These are phyloP conservation scores for Hydnomerulius pinastri DNA, from an alignment of 768 basidiomycete genomes.

Conservation along the genomic window DNA sequence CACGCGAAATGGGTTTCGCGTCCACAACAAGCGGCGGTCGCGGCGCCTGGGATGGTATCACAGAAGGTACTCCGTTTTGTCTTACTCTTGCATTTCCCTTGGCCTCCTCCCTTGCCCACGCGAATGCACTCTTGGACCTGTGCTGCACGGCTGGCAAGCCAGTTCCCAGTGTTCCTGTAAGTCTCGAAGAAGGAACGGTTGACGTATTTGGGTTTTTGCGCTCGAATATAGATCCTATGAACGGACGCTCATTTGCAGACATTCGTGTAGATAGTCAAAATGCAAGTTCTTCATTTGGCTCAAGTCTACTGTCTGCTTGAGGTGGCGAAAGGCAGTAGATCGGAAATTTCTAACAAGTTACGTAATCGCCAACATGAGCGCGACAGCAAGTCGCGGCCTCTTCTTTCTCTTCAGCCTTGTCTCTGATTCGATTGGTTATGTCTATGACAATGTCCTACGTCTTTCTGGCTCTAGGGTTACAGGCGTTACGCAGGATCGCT, in stretches of 20 bases:
- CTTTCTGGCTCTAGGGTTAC: too few species aligned
- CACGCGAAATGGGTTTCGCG: conserved; percentile 35
- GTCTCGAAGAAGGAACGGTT: conserved; percentile 21
- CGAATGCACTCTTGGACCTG: conserved; percentile 64
- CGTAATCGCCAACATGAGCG: too few species aligned
- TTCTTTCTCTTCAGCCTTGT: too few species aligned
- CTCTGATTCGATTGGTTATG: too few species aligned
- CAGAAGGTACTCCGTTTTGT: conserved; percentile 17
- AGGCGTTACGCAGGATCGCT: too few species aligned
- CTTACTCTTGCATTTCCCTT: conserved; percentile 20
- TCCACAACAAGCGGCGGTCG: background rate
- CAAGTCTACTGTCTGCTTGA: too few species aligned
- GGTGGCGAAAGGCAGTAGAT: conserved; percentile 1
- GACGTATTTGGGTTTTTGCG: conserved; percentile 33
- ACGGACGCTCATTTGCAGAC: conserved; percentile 23
- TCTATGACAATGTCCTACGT: too few species aligned
- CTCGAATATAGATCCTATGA: conserved; percentile 51
- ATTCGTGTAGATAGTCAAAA: conserved; percentile 11
- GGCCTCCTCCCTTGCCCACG: conserved; percentile 45
- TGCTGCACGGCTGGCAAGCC: conserved; percentile 70
- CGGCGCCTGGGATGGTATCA: conserved; percentile 26
- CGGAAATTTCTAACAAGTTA: conserved; percentile 5
- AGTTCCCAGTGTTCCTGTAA: conserved; percentile 27
- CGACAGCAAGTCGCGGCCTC: too few species aligned
- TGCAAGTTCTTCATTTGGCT: background rate